Evolutionary conservation across 352 stramenopile species (phyloP), one percentile per base, ranked within the genome.

Genomic region (Globisporangium paroecandrum): DNA sequence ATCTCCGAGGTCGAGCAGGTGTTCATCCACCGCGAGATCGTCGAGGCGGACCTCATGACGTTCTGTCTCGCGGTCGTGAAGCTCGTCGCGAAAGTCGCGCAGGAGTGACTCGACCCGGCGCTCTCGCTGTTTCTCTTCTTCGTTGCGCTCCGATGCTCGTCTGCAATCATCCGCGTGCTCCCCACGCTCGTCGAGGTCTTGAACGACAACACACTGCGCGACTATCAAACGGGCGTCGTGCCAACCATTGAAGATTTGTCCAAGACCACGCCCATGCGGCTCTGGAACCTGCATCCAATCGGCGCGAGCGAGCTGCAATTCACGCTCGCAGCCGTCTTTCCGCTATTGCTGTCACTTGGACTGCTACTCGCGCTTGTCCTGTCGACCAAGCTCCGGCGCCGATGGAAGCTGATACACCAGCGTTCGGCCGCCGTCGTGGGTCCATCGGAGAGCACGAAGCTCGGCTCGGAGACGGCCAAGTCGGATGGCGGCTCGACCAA

Each of bases 31-130:
- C 64, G 67, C 0, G 58, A 69, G 20, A 61, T 85, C 15, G 68
- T 75, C 4, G 51, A 70, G 10, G 69, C 74, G 0, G 78, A 83
- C 55, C 43, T 85, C 24, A 47, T 87, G 15, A 57, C 70, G 0
- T 1, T 84, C 1, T 84, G 81, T 25, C 57, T 82, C 55, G 73
- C 76, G 18, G 18, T 74, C 4, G 65, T 70, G 1, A 69, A 70
- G 3, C 12, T 75, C 3, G 47, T 81, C 8, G 76, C 75, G 36
- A 76, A 77, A 6, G 12, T 82, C 2, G 38, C 56, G 46, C 69
- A 67, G 15, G 73, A 84, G 25, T 72, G 75, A 1, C 55, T 84
- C 15, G 75, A 84, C 32, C 77, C 75, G 3, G 24, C 75, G 8
- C 18, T 83, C 13, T 71, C 70, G 18, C 74, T 77, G 46, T 47